Percentiles rank a stretch among this genome's conserved stretches.
These are phyloP conservation scores for Phylloporus gajari DNA, from an alignment of 1,284 basidiomycete species.

Conservation along the genomic window DNA sequence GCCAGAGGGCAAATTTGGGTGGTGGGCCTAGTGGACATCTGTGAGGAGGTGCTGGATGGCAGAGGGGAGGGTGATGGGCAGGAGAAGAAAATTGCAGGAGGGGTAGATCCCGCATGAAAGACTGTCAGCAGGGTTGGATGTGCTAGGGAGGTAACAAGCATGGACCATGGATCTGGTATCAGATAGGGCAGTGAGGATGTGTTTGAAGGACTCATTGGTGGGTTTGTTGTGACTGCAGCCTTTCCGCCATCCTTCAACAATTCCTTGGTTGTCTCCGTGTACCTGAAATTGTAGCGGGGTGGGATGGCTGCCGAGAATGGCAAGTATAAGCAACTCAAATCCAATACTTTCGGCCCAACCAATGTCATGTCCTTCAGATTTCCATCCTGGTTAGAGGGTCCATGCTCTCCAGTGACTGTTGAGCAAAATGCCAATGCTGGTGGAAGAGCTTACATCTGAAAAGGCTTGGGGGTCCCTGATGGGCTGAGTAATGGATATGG, in stretches of 20 bases:
- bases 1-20: neutral
- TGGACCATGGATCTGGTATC: rapidly evolving
- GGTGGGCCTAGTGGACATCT: too few relatives aligned
- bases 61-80: neutral
- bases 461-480: neutral
- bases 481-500: neutral
- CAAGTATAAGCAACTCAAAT: slow-evolving; percentile 39
- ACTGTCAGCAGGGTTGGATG: neutral
- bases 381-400: neutral
- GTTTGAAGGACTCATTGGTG: slow-evolving; percentile 33
- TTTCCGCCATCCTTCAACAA: slow-evolving; percentile 54
- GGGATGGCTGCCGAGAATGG: neutral
- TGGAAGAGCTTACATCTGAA: slow-evolving; percentile 18
- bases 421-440: slow-evolving; percentile 16
- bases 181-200: slow-evolving; percentile 26
- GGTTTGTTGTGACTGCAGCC: slow-evolving; percentile 44
- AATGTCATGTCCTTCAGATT: slow-evolving; percentile 19
- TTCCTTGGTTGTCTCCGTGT: slow-evolving; percentile 50
- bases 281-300: slow-evolving; percentile 19
- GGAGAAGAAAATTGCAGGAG: neutral
- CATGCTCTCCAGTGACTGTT: slow-evolving; percentile 3
- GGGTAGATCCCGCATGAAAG: neutral
- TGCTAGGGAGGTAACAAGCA: neutral
- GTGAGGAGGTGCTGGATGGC: neutral
- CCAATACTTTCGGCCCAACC: slow-evolving; percentile 23